phyloP scores from a whole-genome alignment of 352 stramenopile genomes.

The Globisporangium takayamanum region DNA sequence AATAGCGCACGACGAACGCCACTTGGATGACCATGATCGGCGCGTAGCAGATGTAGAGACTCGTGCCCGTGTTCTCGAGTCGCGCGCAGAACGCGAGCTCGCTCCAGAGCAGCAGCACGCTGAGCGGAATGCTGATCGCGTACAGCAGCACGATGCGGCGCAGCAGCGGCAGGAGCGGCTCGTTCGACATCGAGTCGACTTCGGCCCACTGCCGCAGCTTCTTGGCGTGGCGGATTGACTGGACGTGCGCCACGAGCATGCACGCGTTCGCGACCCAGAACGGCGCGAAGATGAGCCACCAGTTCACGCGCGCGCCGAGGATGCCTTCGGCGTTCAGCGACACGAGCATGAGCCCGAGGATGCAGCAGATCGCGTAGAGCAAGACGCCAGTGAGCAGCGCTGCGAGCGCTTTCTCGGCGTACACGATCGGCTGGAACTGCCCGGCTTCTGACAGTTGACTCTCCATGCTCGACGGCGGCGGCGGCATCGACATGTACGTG shows the following conservation, averaged over 20 bases:
- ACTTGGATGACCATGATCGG: constrained; percentile 79
- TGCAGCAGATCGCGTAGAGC: constrained; percentile 71
- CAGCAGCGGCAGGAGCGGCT: constrained; percentile 70
- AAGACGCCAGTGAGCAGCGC: constrained; percentile 71
- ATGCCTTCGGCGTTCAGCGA: constrained; percentile 76
- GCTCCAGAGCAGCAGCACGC: constrained; percentile 69
- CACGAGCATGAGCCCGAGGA: constrained; percentile 59
- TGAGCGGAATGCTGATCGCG: constrained; percentile 62
- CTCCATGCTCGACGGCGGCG: constrained; percentile 14
- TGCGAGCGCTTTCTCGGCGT: constrained; percentile 65
- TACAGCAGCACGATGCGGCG: constrained; percentile 74
- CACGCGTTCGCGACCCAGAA: constrained; percentile 74
- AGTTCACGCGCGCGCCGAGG: constrained; percentile 55
- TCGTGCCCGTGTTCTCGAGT: constrained; percentile 48
- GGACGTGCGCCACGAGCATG: constrained; percentile 53
- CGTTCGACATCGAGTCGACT: constrained; percentile 74
- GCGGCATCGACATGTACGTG: constrained; percentile 69
- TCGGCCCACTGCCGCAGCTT: constrained; percentile 69
- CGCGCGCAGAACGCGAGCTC: constrained; percentile 77
- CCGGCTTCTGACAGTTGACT: constrained; percentile 22
- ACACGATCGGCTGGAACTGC: constrained; percentile 74
- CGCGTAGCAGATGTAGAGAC: constrained; percentile 74
- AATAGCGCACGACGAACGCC: constrained; percentile 71
- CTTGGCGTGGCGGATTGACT: constrained; percentile 59
- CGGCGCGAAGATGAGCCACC: constrained; percentile 75